Evolutionary conservation across 495 filamentous ascomycete genomes (phyloP).

Genomic region (Penicillium herquei): DNA sequence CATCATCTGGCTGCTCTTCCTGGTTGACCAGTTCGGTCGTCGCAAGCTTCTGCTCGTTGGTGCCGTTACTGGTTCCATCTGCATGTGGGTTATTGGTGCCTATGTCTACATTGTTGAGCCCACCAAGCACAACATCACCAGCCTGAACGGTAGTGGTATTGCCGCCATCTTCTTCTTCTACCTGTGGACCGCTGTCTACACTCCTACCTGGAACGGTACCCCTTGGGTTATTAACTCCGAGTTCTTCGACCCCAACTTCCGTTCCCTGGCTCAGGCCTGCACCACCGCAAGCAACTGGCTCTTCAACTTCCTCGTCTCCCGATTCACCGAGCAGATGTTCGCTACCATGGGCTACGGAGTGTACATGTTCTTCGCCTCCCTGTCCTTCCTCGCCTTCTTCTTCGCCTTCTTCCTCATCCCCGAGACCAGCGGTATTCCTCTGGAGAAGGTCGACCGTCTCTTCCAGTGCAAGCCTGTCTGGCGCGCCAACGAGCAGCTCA

Average conservation of each 20-base stretch:
- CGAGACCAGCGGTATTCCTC: constrained; percentile 60
- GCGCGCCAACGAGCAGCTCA: constrained; percentile 51
- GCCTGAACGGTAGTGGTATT: constrained; percentile 57
- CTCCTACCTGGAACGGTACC: constrained; percentile 70
- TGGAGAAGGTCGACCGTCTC: constrained; percentile 54
- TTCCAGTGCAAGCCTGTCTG: constrained; percentile 57
- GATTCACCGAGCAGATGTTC: constrained; percentile 78
- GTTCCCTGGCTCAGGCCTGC: constrained; percentile 65
- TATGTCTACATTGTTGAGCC: constrained; percentile 62
- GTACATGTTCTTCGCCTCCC: constrained; percentile 74
- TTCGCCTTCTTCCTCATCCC: constrained; percentile 69
- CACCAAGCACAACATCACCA: constrained; percentile 32
- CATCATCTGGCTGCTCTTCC: constrained; percentile 62
- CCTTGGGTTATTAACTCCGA: constrained; percentile 65
- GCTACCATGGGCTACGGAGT: constrained; percentile 66
- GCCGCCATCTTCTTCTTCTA: constrained; percentile 76
- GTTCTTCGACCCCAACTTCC: constrained; percentile 61
- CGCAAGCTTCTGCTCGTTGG: constrained; percentile 68
- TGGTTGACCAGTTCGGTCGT: constrained; percentile 68
- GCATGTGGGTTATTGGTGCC: constrained; percentile 72
- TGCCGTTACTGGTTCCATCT: constrained; percentile 62
- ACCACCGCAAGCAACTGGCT: constrained; percentile 73
- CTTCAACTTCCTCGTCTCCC: constrained; percentile 71
- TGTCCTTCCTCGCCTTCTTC: constrained; percentile 65
- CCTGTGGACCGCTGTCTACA: constrained; percentile 73